A percentile compares a stretch with the other conserved stretches of the same genome.
These are phyloP conservation scores for Penicillium taxi DNA, from an alignment of 495 filamentous ascomycete genomes.

Conservation along the genomic window DNA sequence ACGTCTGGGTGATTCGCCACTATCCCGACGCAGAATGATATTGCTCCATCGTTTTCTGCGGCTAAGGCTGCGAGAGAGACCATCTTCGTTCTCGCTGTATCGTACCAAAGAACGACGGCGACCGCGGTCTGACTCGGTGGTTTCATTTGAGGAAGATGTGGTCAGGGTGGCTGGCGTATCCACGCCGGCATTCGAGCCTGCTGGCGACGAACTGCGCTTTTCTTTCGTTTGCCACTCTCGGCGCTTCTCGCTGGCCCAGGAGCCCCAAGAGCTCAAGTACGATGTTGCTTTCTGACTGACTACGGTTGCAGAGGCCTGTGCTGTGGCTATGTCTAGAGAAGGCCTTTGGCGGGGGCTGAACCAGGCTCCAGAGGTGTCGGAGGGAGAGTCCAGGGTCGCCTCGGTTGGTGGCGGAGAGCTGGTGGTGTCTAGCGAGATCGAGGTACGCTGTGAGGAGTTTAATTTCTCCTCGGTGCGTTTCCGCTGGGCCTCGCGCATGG, in stretches of 20 bases:
- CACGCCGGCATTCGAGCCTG: not conserved
- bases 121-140: constrained; percentile 25
- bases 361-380: constrained; percentile 22
- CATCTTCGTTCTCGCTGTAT: constrained; percentile 22
- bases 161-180: constrained; percentile 26
- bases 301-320: constrained; percentile 59
- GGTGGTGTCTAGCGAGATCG: constrained; percentile 22
- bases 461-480: constrained; percentile 55
- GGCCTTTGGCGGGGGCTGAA: constrained; percentile 31
- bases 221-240: constrained; percentile 55
- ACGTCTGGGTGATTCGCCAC: constrained; percentile 22
- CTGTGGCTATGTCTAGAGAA: constrained; percentile 50
- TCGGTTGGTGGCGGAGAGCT: constrained; percentile 18
- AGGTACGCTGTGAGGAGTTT: constrained; percentile 26
- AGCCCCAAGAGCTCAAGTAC: constrained; percentile 90
- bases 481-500: constrained; percentile 72
- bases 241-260: constrained; percentile 86
- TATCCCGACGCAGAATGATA: constrained; percentile 34
- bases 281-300: constrained; percentile 70
- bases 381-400: constrained; percentile 13
- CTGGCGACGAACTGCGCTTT: constrained; percentile 25
- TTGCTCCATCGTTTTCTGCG: constrained; percentile 42
- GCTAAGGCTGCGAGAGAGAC: constrained; percentile 32
- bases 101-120: constrained; percentile 25
- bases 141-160: constrained; percentile 23